Evolutionary conservation across 176 grass and related monocot species (phyloP).

Genomic region (Ensete ventricosum): DNA sequence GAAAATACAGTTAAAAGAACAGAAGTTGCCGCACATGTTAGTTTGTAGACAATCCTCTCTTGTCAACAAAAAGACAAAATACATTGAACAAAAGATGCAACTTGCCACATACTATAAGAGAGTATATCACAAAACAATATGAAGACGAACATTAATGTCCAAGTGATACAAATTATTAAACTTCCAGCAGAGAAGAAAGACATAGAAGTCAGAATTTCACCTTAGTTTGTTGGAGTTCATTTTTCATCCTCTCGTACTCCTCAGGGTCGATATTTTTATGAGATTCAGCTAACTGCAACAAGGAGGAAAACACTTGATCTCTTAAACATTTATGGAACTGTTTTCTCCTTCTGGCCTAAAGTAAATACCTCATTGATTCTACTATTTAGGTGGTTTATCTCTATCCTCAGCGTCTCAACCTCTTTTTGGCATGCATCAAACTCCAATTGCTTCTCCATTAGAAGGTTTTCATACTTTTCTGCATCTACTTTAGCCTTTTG

Average conservation of each 20-base stretch:
- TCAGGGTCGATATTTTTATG: slow-evolving; percentile 63
- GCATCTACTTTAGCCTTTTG: slow-evolving; percentile 76
- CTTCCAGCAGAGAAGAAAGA: not conserved
- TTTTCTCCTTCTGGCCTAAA: not conserved
- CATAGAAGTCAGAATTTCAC: slow-evolving; percentile 29
- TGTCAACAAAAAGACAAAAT: not conserved
- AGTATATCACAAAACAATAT: too few relatives aligned
- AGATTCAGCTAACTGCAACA: slow-evolving; percentile 65
- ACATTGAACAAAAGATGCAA: not conserved
- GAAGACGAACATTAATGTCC: not conserved
- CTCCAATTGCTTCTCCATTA: slow-evolving; percentile 60
- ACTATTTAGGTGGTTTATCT: slow-evolving; percentile 62
- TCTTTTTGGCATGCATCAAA: slow-evolving; percentile 56
- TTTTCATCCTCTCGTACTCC: slow-evolving; percentile 64
- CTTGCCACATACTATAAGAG: not conserved
- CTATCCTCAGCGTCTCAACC: slow-evolving; percentile 42
- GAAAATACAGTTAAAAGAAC: not conserved
- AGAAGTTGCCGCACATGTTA: not conserved
- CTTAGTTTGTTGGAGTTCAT: slow-evolving; percentile 71
- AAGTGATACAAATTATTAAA: slow-evolving; percentile 1
- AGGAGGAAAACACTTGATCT: slow-evolving; percentile 1
- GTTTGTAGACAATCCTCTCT: not conserved
- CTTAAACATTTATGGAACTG: too few relatives aligned
- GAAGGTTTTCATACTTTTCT: slow-evolving; percentile 52
- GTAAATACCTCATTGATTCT: slow-evolving; percentile 63